These are phyloP conservation scores for Xerocomus brunneocitrinus DNA, from an alignment of 768 basidiomycete genomes.

Conservation along the genomic window DNA sequence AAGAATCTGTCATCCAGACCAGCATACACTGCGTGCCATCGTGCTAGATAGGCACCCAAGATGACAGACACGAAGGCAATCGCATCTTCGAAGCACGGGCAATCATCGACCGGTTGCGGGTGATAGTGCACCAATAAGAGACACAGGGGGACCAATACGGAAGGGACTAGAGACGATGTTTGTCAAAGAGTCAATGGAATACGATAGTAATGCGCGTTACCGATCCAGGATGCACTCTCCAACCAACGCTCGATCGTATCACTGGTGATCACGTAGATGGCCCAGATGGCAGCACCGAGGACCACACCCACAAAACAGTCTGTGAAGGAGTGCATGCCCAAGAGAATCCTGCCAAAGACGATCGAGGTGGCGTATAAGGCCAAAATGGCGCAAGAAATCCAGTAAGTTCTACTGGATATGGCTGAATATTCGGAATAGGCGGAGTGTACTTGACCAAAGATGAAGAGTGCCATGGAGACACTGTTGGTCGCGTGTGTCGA, in stretches of 20 bases:
- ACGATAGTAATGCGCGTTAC: constrained; percentile 23
- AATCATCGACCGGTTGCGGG: constrained; percentile 93
- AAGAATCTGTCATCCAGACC: constrained; percentile 37
- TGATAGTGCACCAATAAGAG: constrained; percentile 81
- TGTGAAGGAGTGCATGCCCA: constrained; percentile 84
- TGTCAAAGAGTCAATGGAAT: constrained; percentile 13
- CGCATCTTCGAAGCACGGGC: constrained; percentile 97
- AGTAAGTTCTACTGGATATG: constrained; percentile 47
- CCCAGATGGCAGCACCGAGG: constrained; percentile 69
- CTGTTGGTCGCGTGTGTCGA: constrained; percentile 93
- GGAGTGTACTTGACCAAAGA: constrained; percentile 56
- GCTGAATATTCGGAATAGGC: constrained; percentile 35
- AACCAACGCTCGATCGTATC: constrained; percentile 42
- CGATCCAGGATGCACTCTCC: constrained; percentile 32
- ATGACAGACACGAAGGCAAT: constrained; percentile 88
- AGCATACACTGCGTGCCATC: constrained; percentile 54
- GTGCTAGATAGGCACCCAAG: constrained; percentile 63
- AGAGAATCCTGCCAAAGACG: constrained; percentile 77
- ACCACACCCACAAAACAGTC: constrained; percentile 62
- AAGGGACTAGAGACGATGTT: constrained; percentile 41
- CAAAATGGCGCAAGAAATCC: constrained; percentile 40
- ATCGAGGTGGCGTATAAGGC: constrained; percentile 62
- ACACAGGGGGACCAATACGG: constrained; percentile 55
- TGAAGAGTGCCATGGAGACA: constrained; percentile 83
- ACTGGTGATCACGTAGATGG: constrained; percentile 32